phyloP scores from a whole-genome alignment of 108 stramenopile species.

The Discostella pseudostelligera region DNA sequence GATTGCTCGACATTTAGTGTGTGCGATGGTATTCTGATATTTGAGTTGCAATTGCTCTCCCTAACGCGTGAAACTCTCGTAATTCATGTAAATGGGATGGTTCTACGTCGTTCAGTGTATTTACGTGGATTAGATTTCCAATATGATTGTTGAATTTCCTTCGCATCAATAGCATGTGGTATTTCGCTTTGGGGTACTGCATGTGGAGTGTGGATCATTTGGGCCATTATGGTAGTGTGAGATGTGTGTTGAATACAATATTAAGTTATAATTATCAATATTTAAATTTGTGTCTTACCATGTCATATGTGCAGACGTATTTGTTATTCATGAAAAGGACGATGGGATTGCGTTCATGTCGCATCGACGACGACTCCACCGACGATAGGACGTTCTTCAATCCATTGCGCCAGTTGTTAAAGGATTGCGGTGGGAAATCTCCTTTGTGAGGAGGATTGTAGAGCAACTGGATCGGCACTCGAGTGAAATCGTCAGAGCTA shows the following conservation, averaged over 20 bases:
- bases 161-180: conserved; percentile 30
- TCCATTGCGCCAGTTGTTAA: conserved; percentile 14
- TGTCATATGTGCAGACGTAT: conserved; percentile 34
- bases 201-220: too few species aligned
- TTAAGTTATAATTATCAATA: too few species aligned
- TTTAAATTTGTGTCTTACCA: background rate
- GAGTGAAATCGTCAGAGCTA: too few species aligned
- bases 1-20: background rate
- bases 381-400: conserved; percentile 14
- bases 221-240: too few species aligned
- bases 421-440: conserved; percentile 15
- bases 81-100: conserved; percentile 22
- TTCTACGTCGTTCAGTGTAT: conserved; percentile 28
- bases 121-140: conserved; percentile 1
- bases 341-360: conserved; percentile 7
- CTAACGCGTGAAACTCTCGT: conserved; percentile 26
- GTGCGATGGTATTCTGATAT: conserved; percentile 1
- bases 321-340: conserved; percentile 23
- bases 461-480: background rate
- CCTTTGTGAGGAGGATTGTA: conserved; percentile 18
- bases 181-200: conserved; percentile 31
- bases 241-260: background rate
- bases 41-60: conserved; percentile 8
- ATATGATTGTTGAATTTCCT: background rate
- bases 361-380: conserved; percentile 7